Evolutionary conservation across 257 asterid species (phyloP).

Genomic region (Solanum virginianum): DNA sequence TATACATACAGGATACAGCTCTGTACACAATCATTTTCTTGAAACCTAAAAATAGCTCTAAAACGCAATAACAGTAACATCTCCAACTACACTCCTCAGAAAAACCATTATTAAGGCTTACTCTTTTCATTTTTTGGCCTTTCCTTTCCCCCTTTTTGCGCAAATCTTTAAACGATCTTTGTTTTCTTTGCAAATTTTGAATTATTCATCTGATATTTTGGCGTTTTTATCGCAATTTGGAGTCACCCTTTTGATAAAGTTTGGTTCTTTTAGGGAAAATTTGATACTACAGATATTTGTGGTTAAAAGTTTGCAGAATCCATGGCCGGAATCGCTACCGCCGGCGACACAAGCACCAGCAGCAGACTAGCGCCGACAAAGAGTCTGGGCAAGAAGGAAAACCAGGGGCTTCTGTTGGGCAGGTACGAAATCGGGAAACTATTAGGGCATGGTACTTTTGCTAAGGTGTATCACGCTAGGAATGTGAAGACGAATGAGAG

Average conservation of each 20-base stretch:
- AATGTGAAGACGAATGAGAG: conserved; percentile 56
- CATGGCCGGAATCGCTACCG: neutral
- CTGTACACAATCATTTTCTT: neutral
- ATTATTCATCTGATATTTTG: neutral
- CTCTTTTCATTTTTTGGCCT: neutral
- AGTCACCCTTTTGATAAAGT: neutral
- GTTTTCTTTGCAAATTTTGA: neutral
- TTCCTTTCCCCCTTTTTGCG: neutral
- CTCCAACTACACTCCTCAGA: neutral
- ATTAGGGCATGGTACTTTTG: conserved; percentile 84
- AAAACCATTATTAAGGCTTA: neutral
- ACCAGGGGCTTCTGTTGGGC: conserved; percentile 49
- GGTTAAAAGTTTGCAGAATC: neutral
- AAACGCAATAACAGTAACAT: neutral
- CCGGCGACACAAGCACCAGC: conserved; percentile 2
- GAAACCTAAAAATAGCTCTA: neutral
- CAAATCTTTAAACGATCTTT: neutral
- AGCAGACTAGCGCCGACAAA: conserved; percentile 2
- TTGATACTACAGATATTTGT: neutral
- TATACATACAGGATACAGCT: neutral
- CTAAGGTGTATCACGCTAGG: conserved; percentile 81
- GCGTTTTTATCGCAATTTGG: neutral
- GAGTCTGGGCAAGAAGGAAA: conserved; percentile 22
- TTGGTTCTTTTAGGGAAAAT: neutral
- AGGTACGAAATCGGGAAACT: conserved; percentile 65